Conservation (phyloP, 768 basidiomycete species). For the Termitomyces sp. region DNA sequence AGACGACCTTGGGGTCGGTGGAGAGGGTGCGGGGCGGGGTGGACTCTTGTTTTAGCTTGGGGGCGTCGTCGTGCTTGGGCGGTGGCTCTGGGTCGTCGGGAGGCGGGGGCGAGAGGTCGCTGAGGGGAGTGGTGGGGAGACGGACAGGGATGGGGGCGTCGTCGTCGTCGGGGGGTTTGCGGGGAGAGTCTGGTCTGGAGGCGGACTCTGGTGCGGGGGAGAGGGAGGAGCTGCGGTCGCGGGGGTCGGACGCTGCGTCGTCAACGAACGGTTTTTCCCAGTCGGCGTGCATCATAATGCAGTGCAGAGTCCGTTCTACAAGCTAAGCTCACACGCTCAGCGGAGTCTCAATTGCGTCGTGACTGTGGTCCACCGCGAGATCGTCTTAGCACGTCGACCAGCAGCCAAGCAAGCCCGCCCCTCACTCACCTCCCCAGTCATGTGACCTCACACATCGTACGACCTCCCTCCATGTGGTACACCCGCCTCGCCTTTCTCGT, state of each 20-base stretch:
- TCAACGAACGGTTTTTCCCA: constrained; percentile 15
- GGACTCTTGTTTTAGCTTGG: no score
- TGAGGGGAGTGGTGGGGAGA: constrained; percentile 68
- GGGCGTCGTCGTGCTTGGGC: constrained; percentile 2
- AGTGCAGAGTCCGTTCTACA: constrained; percentile 27
- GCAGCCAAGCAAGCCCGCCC: no score
- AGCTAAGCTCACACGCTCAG: background rate
- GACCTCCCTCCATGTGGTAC: no score
- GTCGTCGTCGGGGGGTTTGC: constrained; percentile 20
- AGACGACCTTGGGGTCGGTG: constrained; percentile 42
- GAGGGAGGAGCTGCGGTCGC: constrained; percentile 50
- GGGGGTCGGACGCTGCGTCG: no score
- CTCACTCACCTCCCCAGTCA: no score
- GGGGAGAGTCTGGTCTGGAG: constrained; percentile 21
- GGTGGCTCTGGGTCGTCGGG: constrained; percentile 23
- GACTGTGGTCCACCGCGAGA: no score
- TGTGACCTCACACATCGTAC: no score
- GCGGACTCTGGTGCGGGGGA: constrained; percentile 47
- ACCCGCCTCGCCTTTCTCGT: constrained; percentile 26
- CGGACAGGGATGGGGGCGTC: constrained; percentile 21
- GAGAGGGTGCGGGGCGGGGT: no score
- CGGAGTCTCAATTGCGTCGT: constrained; percentile 30
- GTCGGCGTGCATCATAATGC: constrained; percentile 19
- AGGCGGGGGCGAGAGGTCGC: constrained; percentile 67
- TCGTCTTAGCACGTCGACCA: no score